These are phyloP conservation scores for Aspergillus caelatus DNA, from an alignment of 2,329 filamentous ascomycete genomes.

Conservation along the genomic window DNA sequence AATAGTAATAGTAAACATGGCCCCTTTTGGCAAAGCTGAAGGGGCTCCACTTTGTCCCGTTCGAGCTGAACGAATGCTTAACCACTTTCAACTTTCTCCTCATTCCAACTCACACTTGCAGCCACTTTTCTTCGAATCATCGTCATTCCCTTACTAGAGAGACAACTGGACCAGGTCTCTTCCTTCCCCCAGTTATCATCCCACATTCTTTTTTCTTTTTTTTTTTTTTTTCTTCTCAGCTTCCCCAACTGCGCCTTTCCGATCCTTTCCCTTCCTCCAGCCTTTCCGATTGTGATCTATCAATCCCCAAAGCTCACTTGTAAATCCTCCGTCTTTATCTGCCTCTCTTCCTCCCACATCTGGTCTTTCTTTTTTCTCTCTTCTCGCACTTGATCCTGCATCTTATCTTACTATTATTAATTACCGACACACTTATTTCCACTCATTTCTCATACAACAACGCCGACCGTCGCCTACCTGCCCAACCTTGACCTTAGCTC, in stretches of 20 bases:
- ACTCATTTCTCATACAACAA: not conserved
- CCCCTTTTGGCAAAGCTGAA: not conserved
- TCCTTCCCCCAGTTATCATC: not conserved
- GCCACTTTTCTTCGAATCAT: not conserved
- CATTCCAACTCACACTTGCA: slow-evolving; percentile 4
- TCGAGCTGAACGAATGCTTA: not conserved
- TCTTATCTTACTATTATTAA: not conserved
- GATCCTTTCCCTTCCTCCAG: not conserved
- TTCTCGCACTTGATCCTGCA: not conserved
- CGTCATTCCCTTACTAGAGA: not conserved
- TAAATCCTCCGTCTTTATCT: slow-evolving; percentile 6
- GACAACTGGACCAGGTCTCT: not conserved
- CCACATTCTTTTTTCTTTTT: not conserved
- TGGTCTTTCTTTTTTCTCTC: not conserved
- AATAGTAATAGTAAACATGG: not conserved
- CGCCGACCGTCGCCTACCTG: not conserved
- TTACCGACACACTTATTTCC: not conserved
- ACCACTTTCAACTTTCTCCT: not conserved
- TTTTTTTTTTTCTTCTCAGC: no score
- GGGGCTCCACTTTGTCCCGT: not conserved
- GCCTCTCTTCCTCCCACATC: not conserved
- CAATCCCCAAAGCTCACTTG: not conserved
- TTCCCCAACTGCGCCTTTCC: not conserved
- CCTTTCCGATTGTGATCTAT: slow-evolving; percentile 10
- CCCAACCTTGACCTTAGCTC: not conserved